Evolutionary conservation across 108 stramenopile species (phyloP), one percentile per base, ranked within the genome.

Genomic region (Conticribra guillardii): DNA sequence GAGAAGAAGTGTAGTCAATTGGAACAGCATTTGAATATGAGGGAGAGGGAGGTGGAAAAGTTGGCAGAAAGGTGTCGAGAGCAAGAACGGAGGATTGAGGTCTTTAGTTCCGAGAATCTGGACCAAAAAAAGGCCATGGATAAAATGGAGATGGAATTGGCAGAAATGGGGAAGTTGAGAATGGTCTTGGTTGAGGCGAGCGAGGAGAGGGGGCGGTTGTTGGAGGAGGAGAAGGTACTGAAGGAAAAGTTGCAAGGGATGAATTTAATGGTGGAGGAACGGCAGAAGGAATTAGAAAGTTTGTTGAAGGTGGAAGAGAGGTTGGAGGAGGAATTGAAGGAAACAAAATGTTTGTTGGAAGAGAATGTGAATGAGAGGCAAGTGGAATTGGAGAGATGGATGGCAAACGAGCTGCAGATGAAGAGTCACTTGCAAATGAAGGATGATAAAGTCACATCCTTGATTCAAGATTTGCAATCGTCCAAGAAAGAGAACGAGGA

Each of bases 1-100:
- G 60, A 70, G 24, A 49, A 52, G 50, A 17, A 56, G 24, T 34
- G 27, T 22, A 11, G 24, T 1, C 19, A 28, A 17, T n/a, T 45
- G 16, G 52, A 34, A 19, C 22, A 51, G 24, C 57, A 71, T 31
- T 62, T 71, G 52, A 60, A 71, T 44, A 71, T 71, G 60, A 61
- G 70, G 41, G 70, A 71, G 27, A 62, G 47, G 53, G 70, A 71
- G 50, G 37, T 62, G 34, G 44, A 9, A 0, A 29, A 28, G 22
- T 32, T 71, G 60, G 21, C n/a, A 3, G 60, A 33, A 0, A 44
- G 60, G 8, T 21, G 59, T 26, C 11, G 41, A 0, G 70, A 71
- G 27, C 70, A 71, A 33, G 70, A 71, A 26, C 21, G 52, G 33
- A 50, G 60, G 28, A 45, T 71, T 5, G 70, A 54, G n/a, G 21